Conservation (phyloP, 2,329 filamentous ascomycete species). For the Didymella keratinophila region DNA sequence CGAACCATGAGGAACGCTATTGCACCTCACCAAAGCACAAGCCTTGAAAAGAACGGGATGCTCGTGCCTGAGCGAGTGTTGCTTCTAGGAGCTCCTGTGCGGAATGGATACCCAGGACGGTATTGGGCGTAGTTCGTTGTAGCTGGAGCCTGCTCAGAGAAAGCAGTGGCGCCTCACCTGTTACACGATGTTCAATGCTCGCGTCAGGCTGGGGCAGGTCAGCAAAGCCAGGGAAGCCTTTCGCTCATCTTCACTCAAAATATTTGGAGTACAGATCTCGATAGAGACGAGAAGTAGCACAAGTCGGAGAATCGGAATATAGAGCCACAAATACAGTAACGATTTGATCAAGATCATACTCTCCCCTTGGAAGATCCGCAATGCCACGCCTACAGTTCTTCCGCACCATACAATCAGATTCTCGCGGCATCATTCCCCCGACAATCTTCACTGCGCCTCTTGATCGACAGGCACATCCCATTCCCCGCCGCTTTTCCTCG, state of each 20-base stretch:
- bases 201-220: background rate
- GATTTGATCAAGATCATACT: background rate
- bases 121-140: background rate
- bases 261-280: background rate
- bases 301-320: background rate
- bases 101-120: background rate
- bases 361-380: no score
- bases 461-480: constrained; percentile 10
- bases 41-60: background rate
- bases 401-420: background rate
- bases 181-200: background rate
- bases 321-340: background rate
- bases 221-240: background rate
- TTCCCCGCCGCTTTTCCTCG: constrained; percentile 1
- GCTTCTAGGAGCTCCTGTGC: background rate
- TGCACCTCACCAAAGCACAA: no score
- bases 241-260: background rate
- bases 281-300: background rate
- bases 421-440: constrained; percentile 3
- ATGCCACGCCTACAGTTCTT: background rate
- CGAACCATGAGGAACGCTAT: no score
- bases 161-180: background rate
- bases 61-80: background rate
- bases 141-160: background rate
- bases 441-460: constrained; percentile 8